phyloP scores from a whole-genome alignment of 2,329 filamentous ascomycete genomes.

The Trichoderma sp. region DNA sequence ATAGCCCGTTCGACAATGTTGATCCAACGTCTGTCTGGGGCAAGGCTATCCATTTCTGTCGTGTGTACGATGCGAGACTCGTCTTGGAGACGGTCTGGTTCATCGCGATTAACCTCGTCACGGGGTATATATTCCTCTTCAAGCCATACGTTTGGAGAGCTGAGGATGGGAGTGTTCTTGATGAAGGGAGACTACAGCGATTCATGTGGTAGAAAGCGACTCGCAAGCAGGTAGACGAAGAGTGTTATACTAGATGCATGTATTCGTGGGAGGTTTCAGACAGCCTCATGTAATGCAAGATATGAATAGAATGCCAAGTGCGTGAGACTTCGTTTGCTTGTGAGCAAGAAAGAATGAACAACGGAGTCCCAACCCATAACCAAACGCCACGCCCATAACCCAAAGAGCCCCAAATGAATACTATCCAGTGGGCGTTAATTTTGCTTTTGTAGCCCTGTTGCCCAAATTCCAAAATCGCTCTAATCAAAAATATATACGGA shows the following conservation, averaged over 20 bases:
- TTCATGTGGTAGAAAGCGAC: slow-evolving; percentile 71
- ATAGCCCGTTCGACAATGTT: neutral
- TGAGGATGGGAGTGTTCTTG: slow-evolving; percentile 54
- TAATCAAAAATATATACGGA: slow-evolving; percentile 26
- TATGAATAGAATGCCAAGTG: neutral
- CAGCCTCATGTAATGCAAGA: slow-evolving; percentile 18
- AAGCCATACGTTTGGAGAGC: slow-evolving; percentile 68
- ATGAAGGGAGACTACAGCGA: slow-evolving; percentile 64
- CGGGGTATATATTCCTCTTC: slow-evolving; percentile 71
- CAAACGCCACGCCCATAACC: slow-evolving; percentile 22
- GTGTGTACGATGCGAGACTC: slow-evolving; percentile 51
- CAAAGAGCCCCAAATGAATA: slow-evolving; percentile 8
- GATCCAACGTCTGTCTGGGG: slow-evolving; percentile 2
- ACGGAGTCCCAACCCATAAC: neutral
- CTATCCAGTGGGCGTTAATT: slow-evolving; percentile 14
- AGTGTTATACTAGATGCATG: neutral
- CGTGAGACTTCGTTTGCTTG: neutral
- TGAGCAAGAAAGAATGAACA: neutral
- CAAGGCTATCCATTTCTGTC: slow-evolving; percentile 25
- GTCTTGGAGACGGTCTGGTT: slow-evolving; percentile 70
- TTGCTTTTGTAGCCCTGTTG: slow-evolving; percentile 13
- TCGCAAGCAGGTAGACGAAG: neutral
- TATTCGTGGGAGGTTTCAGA: slow-evolving; percentile 4
- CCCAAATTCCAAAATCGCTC: slow-evolving; percentile 23
- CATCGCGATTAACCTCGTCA: slow-evolving; percentile 62